Base-by-base conservation (phyloP, 495 filamentous ascomycete genomes). In the Amorphotheca resinae region DNA sequence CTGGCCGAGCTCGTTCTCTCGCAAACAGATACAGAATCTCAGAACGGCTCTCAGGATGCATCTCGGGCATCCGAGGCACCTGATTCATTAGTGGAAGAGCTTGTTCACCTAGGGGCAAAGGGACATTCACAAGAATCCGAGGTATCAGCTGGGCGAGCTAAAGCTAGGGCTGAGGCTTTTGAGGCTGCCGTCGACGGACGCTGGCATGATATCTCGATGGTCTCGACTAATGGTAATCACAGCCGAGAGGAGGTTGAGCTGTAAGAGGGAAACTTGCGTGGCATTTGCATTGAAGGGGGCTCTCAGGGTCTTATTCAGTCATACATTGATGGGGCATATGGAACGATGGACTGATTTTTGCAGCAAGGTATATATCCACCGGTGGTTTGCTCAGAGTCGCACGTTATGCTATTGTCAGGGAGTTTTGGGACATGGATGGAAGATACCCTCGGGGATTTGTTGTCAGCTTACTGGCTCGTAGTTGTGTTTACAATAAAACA, bases 231-330 rank as follows among this genome's bases (percentile, higher is more conserved):
- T 11, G 53, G 63, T 46, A 65, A 67, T 44, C 70, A 73, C 49
- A 54, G 60, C 0, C 62, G 69, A 38, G 60, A 63, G 40, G 72
- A 73, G 52, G 44, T 62, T 37, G 71, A 75, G 44, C 48, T 75
- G n/a, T 73, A 46, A 28, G 9, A 20, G 35, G 8, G 21, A 15
- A 21, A 33, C n/a, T n/a, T n/a, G n/a, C n/a, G n/a, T n/a, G n/a
- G n/a, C n/a, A n/a, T n/a, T n/a, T n/a, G n/a, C n/a, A n/a, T n/a
- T n/a, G n/a, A n/a, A n/a, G n/a, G n/a, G n/a, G n/a, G n/a, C n/a
- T n/a, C n/a, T n/a, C n/a, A n/a, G n/a, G n/a, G n/a, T n/a, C n/a
- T n/a, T n/a, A n/a, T n/a, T n/a, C n/a, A n/a, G n/a, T n/a, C n/a
- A n/a, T n/a, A n/a, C n/a, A n/a, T n/a, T n/a, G n/a, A n/a, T n/a